These are phyloP conservation scores for Vicia sativa DNA, from an alignment of 306 rosid species.

Conservation along the genomic window DNA sequence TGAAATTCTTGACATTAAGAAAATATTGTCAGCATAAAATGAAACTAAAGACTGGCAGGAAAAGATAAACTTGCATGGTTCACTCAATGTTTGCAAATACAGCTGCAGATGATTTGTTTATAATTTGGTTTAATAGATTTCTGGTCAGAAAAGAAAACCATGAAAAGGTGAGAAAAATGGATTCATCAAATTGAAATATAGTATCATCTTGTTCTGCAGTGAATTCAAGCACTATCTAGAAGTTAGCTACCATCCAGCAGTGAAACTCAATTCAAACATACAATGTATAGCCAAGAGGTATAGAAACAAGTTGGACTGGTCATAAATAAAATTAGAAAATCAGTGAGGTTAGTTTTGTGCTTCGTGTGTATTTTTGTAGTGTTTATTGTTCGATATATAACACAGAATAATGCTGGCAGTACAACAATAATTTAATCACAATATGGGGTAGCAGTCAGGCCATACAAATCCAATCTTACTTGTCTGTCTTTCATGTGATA, in stretches of 20 bases:
- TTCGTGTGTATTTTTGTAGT: background rate
- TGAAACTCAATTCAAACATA: conserved; percentile 14
- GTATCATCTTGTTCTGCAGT: background rate
- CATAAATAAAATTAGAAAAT: conserved; percentile 24
- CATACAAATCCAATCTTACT: conserved; percentile 45
- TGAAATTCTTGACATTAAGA: conserved; percentile 29
- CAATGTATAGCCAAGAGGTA: conserved; percentile 11
- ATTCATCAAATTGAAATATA: conserved; percentile 27
- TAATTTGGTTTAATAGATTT: conserved; percentile 26
- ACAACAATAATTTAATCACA: conserved; percentile 11
- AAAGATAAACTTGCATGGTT: conserved; percentile 6
- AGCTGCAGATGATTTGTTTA: conserved; percentile 17
- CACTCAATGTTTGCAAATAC: conserved; percentile 22
- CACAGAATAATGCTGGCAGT: conserved; percentile 17
- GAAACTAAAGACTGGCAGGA: conserved; percentile 1
- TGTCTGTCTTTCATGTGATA: conserved; percentile 93
- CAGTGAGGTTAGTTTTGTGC: conserved; percentile 9
- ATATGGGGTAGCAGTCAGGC: conserved; percentile 15
- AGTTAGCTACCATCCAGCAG: conserved; percentile 14
- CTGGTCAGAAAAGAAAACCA: conserved; percentile 18
- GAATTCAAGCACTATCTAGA: conserved; percentile 5
- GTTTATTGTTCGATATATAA: conserved; percentile 10
- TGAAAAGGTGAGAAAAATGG: conserved; percentile 18
- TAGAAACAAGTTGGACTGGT: conserved; percentile 1
- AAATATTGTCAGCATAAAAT: conserved; percentile 21